Evolutionary conservation across 2,329 filamentous ascomycete genomes (phyloP).

Genomic region (Ascosphaera aggregata): DNA sequence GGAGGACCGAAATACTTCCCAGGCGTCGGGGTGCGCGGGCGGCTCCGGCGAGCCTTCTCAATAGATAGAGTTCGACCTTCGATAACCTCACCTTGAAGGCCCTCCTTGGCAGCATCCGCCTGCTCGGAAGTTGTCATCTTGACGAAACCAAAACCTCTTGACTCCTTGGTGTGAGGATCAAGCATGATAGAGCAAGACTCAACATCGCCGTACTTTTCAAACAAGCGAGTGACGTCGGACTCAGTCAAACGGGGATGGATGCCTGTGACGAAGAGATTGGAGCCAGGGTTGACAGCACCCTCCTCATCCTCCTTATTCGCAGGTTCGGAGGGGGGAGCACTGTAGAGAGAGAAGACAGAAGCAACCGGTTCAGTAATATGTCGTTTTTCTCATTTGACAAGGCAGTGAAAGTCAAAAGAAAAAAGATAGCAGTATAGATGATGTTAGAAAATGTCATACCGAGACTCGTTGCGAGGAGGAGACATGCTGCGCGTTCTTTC

Average conservation of each 20-base stretch:
- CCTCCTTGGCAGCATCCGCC: slow-evolving; percentile 91
- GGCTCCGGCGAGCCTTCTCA: slow-evolving; percentile 90
- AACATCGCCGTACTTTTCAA: slow-evolving; percentile 96
- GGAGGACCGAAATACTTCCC: slow-evolving; percentile 98
- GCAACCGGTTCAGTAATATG: not conserved
- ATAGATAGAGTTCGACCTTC: slow-evolving; percentile 94
- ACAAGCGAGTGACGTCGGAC: slow-evolving; percentile 76
- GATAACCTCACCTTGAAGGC: slow-evolving; percentile 80
- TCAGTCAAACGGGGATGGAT: slow-evolving; percentile 86
- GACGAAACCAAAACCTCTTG: slow-evolving; percentile 95
- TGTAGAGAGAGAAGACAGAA: not conserved
- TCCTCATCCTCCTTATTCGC: slow-evolving; percentile 32
- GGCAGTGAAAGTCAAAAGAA: not conserved
- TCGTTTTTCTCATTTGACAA: no score
- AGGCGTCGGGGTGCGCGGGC: slow-evolving; percentile 84
- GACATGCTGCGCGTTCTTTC: slow-evolving; percentile 41
- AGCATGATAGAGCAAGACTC: slow-evolving; percentile 99
- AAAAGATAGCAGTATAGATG: not conserved
- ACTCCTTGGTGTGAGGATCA: slow-evolving; percentile 95
- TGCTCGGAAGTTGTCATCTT: slow-evolving; percentile 95
- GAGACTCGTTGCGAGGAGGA: slow-evolving; percentile 12
- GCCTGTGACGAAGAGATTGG: slow-evolving; percentile 96
- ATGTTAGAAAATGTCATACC: not conserved
- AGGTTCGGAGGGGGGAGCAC: not conserved
- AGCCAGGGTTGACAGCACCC: slow-evolving; percentile 72